Evolutionary conservation across 225 moss, liverwort and hornwort species (phyloP).

Genomic region (Pseudisothecium myosuroides): DNA sequence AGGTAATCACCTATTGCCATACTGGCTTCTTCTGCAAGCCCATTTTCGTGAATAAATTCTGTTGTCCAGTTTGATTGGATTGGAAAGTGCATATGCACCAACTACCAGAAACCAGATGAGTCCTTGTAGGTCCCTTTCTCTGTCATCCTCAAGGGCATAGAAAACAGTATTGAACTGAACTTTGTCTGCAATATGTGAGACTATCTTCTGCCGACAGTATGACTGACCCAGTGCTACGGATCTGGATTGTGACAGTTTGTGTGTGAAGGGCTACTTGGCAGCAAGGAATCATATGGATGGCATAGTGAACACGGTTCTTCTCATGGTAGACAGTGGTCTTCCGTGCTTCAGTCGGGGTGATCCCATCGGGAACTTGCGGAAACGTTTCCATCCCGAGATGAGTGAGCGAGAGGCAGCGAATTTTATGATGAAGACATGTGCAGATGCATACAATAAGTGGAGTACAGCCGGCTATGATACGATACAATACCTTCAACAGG

Average conservation of each 20-base stretch:
- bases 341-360: conserved; percentile 92
- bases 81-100: not conserved
- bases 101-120: not conserved
- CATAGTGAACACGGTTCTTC: conserved; percentile 60
- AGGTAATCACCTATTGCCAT: conserved; percentile 18
- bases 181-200: not conserved
- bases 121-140: not conserved
- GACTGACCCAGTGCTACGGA: not conserved
- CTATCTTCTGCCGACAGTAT: not conserved
- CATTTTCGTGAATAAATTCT: not conserved
- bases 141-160: not conserved
- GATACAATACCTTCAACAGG: conserved; percentile 83
- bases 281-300: conserved; percentile 86
- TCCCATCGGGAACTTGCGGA: conserved; percentile 76
- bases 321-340: conserved; percentile 89
- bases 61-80: not conserved
- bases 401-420: conserved; percentile 85
- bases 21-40: not conserved
- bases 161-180: not conserved
- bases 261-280: conserved; percentile 84
- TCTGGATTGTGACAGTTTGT: conserved; percentile 41
- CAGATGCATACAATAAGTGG: conserved; percentile 92
- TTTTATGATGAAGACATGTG: conserved; percentile 93
- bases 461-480: conserved; percentile 86
- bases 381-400: conserved; percentile 84